Evolutionary conservation across 768 basidiomycete species (phyloP), one percentile per base, ranked within the genome.

Genomic region (Dioszegia aurantiaca): DNA sequence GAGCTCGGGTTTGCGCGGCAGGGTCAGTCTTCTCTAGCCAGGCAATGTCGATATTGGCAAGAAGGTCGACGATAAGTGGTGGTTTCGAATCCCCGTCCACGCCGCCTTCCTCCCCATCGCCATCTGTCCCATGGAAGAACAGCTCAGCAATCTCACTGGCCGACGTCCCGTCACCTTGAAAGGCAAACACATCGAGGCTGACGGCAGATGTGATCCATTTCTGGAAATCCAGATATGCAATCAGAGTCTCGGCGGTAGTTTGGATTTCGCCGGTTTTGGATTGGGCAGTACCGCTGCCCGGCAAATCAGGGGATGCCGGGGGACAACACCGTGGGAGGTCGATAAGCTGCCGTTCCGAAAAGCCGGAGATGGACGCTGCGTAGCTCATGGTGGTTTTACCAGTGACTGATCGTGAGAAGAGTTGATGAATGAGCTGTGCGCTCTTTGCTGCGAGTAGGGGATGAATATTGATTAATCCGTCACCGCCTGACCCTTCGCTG

Each of bases 321-420:
- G 63, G 70, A 28, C 68, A 69, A 11, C 33, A 21, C 12, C 59
- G 59, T 4, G 70, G 70, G 14, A 72, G 30, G 16, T 53, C 51
- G 21, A 54, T 23, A 57, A 94, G 82, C 69, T 95, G 92, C 1
- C 88, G 83, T 2, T 84, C 84, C 68, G 92, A 91, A 79, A 92
- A 97, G 68, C 92, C 86, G 74, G 94, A 88, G 9, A 86, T 81
- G 1, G 88, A 89, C 33, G 89, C 86, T 31, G 95, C 81, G 70
- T 94, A 95, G 0, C 90, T 84, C 77, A 88, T 86, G 4, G 85
- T 86, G 55, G 86, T 84, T 33, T 86, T 85, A 0, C 88, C 88
- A 0, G 92, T 94, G 39, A 83, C 81, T 9, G 87, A 83, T 68
- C 97, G 90, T n/a, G 85, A 82, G 77, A 89, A 94, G 0, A 98